Evolutionary conservation across 495 filamentous ascomycete genomes (phyloP), one percentile per base, ranked within the genome.

Genomic region (Hypoxylon fragiforme): DNA sequence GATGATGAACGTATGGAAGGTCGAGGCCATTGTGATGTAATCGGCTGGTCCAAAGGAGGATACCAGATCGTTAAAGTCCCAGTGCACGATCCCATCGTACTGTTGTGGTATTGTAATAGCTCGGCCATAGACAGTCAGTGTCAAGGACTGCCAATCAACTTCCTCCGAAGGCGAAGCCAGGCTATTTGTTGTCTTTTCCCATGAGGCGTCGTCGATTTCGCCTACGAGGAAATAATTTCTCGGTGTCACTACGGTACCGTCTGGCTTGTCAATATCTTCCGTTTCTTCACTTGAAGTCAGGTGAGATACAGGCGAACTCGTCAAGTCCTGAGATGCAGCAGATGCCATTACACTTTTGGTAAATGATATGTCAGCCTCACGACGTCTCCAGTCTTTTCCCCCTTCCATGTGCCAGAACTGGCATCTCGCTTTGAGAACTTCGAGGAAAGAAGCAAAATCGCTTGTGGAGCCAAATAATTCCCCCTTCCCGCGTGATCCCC

Each of bases 371-470:
- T 70, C 36, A 28, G 44, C 63, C 44, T 81, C 80, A 28, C 72
- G 60, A 54, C 86, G 69, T 57, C 87, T 73, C 79, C 84, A 90
- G 54, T 90, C 87, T 37, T 70, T 80, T 0, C 72, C 69, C 2
- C 85, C 82, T 49, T 85, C 81, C 76, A 90, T 87, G 45, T 88
- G 79, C 83, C 83, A 89, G 38, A 86, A 81, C 54, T 88, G 83
- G 65, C 85, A 89, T 46, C 85, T 70, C 15, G 82, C 81, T 52
- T 83, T 83, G 19, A 90, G 62, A 1, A 87, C 78, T 19, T 88
- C 85, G 15, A 89, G 67, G 49, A 90, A 90, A 0, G 65, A 70
- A 1, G 82, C 77, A 69, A 88, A 88, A 51, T 89, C 85, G 22
- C 82, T 81, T 12, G 72, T 75, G 19, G 78, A 72, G 0, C 77